phyloP scores from a whole-genome alignment of 768 basidiomycete species.

The Lactarius sp. region DNA sequence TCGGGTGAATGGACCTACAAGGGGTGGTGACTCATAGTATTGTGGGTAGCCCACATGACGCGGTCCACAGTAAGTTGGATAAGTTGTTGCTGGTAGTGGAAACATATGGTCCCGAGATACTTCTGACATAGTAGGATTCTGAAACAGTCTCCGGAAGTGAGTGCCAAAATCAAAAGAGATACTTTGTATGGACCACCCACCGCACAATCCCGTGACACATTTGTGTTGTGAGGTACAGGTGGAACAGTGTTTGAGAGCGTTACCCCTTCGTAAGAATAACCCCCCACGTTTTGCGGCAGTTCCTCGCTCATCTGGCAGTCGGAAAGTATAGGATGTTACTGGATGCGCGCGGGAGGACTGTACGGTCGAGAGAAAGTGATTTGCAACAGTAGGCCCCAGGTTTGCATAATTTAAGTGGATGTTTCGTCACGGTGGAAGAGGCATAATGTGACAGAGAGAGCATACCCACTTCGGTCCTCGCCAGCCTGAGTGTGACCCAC shows the following conservation, averaged over 20 bases:
- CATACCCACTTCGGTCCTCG: too few species aligned
- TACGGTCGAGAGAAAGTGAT: neutral
- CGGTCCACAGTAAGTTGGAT: neutral
- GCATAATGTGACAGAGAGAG: too few species aligned
- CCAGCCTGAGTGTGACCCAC: too few species aligned
- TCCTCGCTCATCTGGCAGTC: neutral
- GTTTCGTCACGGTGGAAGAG: too few species aligned
- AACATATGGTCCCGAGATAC: neutral
- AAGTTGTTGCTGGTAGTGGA: neutral
- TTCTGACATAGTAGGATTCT: neutral
- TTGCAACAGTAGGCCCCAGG: neutral
- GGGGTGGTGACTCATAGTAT: neutral
- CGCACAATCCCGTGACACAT: neutral
- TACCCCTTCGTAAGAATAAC: neutral
- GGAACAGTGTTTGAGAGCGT: neutral
- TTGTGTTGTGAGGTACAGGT: neutral
- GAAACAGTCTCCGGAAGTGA: neutral
- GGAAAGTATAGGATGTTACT: neutral
- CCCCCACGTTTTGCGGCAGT: neutral
- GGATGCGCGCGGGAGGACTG: neutral
- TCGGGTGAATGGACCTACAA: neutral
- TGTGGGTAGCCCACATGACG: neutral
- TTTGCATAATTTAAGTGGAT: neutral
- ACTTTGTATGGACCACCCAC: neutral
- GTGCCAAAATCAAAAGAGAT: neutral